Evolutionary conservation across 352 stramenopile species (phyloP).

Genomic region (Aphanomyces astaci): DNA sequence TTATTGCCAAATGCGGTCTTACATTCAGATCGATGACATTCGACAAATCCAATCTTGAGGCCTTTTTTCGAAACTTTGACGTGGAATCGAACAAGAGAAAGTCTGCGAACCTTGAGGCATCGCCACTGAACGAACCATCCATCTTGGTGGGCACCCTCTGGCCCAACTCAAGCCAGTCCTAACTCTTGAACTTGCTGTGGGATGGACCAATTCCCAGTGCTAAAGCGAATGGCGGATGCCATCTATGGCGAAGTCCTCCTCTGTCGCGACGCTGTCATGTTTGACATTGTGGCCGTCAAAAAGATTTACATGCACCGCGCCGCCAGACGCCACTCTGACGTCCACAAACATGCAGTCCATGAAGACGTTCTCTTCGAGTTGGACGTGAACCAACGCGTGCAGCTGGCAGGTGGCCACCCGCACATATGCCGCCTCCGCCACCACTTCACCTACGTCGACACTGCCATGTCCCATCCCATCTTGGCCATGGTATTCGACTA

Average conservation of each 20-base stretch:
- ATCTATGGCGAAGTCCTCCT: slow-evolving; percentile 65
- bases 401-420: slow-evolving; percentile 46
- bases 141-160: no score
- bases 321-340: slow-evolving; percentile 37
- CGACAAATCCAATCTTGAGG: not conserved
- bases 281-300: slow-evolving; percentile 62
- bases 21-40: not conserved
- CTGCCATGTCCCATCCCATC: slow-evolving; percentile 16
- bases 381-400: slow-evolving; percentile 51
- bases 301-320: slow-evolving; percentile 57
- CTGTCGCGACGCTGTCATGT: slow-evolving; percentile 40
- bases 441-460: slow-evolving; percentile 50
- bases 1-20: no score
- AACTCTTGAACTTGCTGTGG: not conserved
- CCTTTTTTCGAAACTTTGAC: not conserved
- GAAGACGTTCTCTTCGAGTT: slow-evolving; percentile 66
- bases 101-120: no score
- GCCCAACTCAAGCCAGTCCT: no score
- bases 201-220: slow-evolving; percentile 20
- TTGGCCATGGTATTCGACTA: slow-evolving; percentile 67
- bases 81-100: not conserved
- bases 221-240: slow-evolving; percentile 37
- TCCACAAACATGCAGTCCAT: slow-evolving; percentile 39
- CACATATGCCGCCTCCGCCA: slow-evolving; percentile 57
- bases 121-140: no score